phyloP scores from a whole-genome alignment of 1,284 basidiomycete species.

The Sporisorium reilianum region DNA sequence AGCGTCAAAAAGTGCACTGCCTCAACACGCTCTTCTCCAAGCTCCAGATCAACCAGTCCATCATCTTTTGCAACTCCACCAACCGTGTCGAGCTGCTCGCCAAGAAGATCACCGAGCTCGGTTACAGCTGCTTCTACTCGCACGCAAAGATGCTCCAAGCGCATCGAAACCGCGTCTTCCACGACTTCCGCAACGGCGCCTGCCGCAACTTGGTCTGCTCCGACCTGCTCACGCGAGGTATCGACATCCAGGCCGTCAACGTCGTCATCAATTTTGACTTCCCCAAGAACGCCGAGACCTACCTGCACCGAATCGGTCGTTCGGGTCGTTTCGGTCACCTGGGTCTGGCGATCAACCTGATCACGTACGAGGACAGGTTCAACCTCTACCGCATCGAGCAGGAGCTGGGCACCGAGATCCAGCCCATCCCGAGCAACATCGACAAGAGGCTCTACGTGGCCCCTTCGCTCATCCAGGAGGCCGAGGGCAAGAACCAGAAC shows the following conservation, averaged over 20 bases:
- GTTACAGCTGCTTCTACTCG: slow-evolving; percentile 99
- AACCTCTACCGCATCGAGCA: slow-evolving; percentile 98
- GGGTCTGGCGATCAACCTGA: slow-evolving; percentile 93
- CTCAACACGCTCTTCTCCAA: slow-evolving; percentile 96
- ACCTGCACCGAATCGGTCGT: slow-evolving; percentile 96
- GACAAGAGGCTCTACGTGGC: slow-evolving; percentile 85
- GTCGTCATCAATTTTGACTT: slow-evolving; percentile 99
- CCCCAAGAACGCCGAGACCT: slow-evolving; percentile 98
- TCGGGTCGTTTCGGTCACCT: slow-evolving; percentile 97
- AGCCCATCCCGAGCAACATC: slow-evolving; percentile 90
- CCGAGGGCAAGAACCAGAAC: slow-evolving; percentile 43
- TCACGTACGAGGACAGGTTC: slow-evolving; percentile 90
- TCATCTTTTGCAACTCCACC: slow-evolving; percentile 99
- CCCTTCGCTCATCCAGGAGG: slow-evolving; percentile 64
- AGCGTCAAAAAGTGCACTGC: slow-evolving; percentile 99
- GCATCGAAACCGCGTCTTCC: slow-evolving; percentile 98
- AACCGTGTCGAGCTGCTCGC: slow-evolving; percentile 98
- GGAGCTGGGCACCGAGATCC: slow-evolving; percentile 97
- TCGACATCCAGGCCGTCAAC: slow-evolving; percentile 99
- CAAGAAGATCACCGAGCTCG: slow-evolving; percentile 98
- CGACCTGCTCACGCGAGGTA: slow-evolving; percentile 95
- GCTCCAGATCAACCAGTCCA: slow-evolving; percentile 99
- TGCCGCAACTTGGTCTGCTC: slow-evolving; percentile 97
- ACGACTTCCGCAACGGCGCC: slow-evolving; percentile 98
- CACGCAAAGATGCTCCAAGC: slow-evolving; percentile 99